These are phyloP conservation scores for Fusarium marasasianum DNA, from an alignment of 2,329 filamentous ascomycete genomes.

Conservation along the genomic window DNA sequence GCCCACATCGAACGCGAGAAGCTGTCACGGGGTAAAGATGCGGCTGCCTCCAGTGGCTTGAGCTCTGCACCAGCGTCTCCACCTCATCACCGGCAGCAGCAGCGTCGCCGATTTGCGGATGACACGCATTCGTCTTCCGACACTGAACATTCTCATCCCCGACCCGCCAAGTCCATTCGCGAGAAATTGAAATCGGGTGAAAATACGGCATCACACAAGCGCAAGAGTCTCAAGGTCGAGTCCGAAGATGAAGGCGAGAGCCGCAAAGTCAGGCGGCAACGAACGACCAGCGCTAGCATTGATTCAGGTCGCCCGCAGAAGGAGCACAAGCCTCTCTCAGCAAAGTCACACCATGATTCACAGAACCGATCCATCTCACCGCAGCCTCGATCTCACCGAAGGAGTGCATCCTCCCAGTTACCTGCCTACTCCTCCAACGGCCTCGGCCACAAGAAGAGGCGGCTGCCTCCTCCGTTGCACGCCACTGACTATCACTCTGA, in stretches of 20 bases:
- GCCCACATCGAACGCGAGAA: constrained; percentile 52
- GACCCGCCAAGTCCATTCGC: constrained; percentile 55
- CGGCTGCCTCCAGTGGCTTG: constrained; percentile 60
- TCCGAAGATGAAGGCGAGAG: constrained; percentile 67
- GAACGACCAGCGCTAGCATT: constrained; percentile 57
- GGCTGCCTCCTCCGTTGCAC: constrained; percentile 67
- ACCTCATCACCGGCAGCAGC: constrained; percentile 48
- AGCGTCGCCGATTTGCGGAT: constrained; percentile 48
- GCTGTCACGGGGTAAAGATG: constrained; percentile 56
- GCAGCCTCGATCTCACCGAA: constrained; percentile 65
- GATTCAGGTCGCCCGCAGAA: constrained; percentile 47
- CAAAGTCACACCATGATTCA: constrained; percentile 47
- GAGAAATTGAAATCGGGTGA: constrained; percentile 61
- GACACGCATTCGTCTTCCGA: constrained; percentile 62
- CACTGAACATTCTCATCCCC: constrained; percentile 59
- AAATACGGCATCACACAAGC: constrained; percentile 59
- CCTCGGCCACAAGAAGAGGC: constrained; percentile 68
- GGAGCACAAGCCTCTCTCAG: constrained; percentile 47
- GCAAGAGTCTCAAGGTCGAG: constrained; percentile 63
- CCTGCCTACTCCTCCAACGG: constrained; percentile 65
- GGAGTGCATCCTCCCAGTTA: constrained; percentile 72
- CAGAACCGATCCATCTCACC: constrained; percentile 67
- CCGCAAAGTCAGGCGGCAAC: constrained; percentile 64
- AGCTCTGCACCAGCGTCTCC: constrained; percentile 69
- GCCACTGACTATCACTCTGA: constrained; percentile 74